Conservation (phyloP, 495 filamentous ascomycete species). For the Echria macrotheca region DNA sequence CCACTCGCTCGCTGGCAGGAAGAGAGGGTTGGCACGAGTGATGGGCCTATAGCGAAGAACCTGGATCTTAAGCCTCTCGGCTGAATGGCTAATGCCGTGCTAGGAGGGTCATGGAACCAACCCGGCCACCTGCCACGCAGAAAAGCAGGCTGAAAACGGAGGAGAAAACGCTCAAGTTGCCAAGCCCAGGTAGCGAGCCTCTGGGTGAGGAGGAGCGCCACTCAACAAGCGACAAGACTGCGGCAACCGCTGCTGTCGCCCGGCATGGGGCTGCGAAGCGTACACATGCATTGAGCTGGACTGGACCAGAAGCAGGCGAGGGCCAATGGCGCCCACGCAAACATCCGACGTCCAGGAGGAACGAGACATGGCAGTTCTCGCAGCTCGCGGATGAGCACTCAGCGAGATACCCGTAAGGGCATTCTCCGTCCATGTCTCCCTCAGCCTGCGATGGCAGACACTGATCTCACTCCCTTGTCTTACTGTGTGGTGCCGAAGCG, state of each 20-base stretch:
- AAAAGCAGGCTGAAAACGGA: slow-evolving; percentile 27
- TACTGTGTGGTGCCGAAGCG: slow-evolving; percentile 15
- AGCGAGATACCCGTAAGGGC: too few relatives aligned
- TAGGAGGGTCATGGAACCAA: slow-evolving; percentile 41
- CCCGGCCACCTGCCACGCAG: slow-evolving; percentile 31
- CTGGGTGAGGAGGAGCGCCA: slow-evolving; percentile 11
- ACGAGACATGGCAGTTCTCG: slow-evolving; percentile 27
- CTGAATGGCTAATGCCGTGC: slow-evolving; percentile 53
- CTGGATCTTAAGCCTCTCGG: slow-evolving; percentile 42
- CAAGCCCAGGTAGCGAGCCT: slow-evolving; percentile 8
- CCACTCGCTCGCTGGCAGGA: slow-evolving; percentile 6
- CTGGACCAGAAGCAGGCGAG: slow-evolving; percentile 22
- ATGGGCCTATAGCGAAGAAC: slow-evolving; percentile 38
- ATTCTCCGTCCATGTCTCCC: too few relatives aligned
- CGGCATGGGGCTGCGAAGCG: slow-evolving; percentile 21
- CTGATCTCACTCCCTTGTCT: slow-evolving; percentile 20
- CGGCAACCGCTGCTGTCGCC: slow-evolving; percentile 20
- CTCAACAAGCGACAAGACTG: slow-evolving; percentile 15
- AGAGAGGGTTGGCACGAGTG: slow-evolving; percentile 24
- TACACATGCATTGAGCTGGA: slow-evolving; percentile 25
- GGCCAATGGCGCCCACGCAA: slow-evolving; percentile 29
- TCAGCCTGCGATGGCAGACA: too few relatives aligned
- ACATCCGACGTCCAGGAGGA: slow-evolving; percentile 28
- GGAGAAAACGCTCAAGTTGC: slow-evolving; percentile 19
- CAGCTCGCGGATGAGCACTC: too few relatives aligned